Evolutionary conservation across 768 basidiomycete species (phyloP).

Genomic region (Crepidotus variabilis): DNA sequence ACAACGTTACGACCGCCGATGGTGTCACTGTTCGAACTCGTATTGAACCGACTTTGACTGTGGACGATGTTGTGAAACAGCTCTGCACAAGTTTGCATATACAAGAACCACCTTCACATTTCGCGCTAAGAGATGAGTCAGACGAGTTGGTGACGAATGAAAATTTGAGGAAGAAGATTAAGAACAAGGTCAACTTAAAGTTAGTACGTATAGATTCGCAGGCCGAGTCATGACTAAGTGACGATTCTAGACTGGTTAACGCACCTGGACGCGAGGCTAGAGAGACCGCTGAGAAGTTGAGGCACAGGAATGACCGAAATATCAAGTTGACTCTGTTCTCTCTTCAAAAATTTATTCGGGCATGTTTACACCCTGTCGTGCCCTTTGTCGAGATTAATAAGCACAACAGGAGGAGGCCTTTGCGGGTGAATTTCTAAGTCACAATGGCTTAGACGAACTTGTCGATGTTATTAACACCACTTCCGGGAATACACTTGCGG

Average conservation of each 20-base stretch:
- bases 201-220: constrained; percentile 28
- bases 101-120: constrained; percentile 66
- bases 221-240: constrained; percentile 1
- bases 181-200: constrained; percentile 75
- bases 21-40: constrained; percentile 75
- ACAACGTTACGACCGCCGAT: constrained; percentile 76
- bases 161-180: constrained; percentile 80
- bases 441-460: constrained; percentile 68
- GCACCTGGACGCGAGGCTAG: constrained; percentile 77
- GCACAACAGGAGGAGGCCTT: constrained; percentile 79
- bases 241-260: constrained; percentile 60
- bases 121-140: constrained; percentile 76
- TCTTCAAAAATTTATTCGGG: constrained; percentile 76
- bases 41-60: constrained; percentile 80
- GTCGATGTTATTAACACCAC: constrained; percentile 62
- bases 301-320: constrained; percentile 51
- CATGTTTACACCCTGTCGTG: constrained; percentile 25
- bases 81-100: constrained; percentile 80
- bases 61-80: constrained; percentile 82
- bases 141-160: constrained; percentile 86
- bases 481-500: constrained; percentile 84
- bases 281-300: constrained; percentile 71
- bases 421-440: constrained; percentile 69
- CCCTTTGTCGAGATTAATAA: neutral
- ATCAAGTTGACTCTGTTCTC: constrained; percentile 71